Conservation (phyloP, 768 basidiomycete genomes). For the Serendipita vermifera region DNA sequence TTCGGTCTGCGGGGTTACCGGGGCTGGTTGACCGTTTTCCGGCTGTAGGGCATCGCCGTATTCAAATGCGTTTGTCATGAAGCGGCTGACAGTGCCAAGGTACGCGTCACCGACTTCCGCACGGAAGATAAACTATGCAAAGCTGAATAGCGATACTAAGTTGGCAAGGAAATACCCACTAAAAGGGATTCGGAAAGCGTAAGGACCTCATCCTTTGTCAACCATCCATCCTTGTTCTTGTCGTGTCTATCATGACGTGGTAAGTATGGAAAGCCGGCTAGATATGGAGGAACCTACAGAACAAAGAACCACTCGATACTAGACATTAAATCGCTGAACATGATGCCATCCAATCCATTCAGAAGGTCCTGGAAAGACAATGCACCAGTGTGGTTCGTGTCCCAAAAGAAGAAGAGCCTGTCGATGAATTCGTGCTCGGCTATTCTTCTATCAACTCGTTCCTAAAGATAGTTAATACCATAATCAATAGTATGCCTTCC, state of each 20-base stretch:
- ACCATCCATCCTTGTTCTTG: conserved; percentile 88
- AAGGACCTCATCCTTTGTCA: conserved; percentile 94
- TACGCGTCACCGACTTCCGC: conserved; percentile 94
- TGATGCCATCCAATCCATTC: conserved; percentile 74
- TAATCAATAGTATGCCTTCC: neutral
- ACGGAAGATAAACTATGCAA: conserved; percentile 84
- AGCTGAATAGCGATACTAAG: conserved; percentile 10
- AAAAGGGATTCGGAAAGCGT: conserved; percentile 89
- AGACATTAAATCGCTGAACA: conserved; percentile 96
- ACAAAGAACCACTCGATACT: conserved; percentile 99
- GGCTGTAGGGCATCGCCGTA: conserved; percentile 90
- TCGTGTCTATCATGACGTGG: conserved; percentile 38
- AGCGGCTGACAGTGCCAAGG: conserved; percentile 87
- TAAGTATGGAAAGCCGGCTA: neutral
- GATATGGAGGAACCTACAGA: conserved; percentile 24
- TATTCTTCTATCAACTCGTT: conserved; percentile 77
- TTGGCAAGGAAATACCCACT: conserved; percentile 33
- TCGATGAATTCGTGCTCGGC: conserved; percentile 96
- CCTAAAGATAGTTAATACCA: conserved; percentile 30
- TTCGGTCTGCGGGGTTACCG: conserved; percentile 22
- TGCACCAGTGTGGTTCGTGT: conserved; percentile 63
- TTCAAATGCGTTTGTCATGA: conserved; percentile 97
- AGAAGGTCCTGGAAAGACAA: conserved; percentile 92
- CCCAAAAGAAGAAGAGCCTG: conserved; percentile 91
- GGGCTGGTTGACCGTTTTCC: conserved; percentile 27